A percentile compares a stretch with the other conserved stretches of the same genome.
Evolutionary conservation across 2,329 filamentous ascomycete species (phyloP).

Genomic region (Arthrobotrys megalospora): DNA sequence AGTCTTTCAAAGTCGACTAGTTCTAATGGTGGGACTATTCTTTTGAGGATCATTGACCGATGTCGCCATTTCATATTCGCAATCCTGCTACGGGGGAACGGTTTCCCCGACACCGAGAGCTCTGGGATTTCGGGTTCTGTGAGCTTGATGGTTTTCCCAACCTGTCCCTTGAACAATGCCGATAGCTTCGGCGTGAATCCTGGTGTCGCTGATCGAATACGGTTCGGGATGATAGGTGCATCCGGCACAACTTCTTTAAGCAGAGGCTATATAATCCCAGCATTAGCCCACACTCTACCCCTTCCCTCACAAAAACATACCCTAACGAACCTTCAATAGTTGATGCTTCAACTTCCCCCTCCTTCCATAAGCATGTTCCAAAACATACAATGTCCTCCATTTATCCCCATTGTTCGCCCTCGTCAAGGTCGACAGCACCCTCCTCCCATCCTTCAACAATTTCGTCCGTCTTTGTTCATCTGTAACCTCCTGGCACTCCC

Average conservation of each 20-base stretch:
- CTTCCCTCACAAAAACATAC: background rate
- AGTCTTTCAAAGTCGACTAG: conserved; percentile 56
- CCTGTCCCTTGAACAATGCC: conserved; percentile 61
- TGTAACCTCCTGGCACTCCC: conserved; percentile 35
- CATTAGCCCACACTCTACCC: background rate
- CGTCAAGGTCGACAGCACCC: conserved; percentile 61
- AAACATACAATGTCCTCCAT: conserved; percentile 61
- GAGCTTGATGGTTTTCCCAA: conserved; percentile 54
- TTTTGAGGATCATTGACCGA: conserved; percentile 55
- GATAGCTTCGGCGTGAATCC: conserved; percentile 52
- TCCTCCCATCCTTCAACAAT: conserved; percentile 62
- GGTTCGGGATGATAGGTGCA: conserved; percentile 61
- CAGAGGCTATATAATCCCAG: conserved; percentile 2
- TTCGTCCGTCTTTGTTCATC: conserved; percentile 45
- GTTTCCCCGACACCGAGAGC: conserved; percentile 61
- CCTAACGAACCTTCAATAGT: conserved; percentile 61
- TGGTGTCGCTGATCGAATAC: conserved; percentile 56
- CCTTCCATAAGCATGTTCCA: conserved; percentile 63
- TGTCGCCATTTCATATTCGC: conserved; percentile 62
- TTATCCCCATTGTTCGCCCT: conserved; percentile 63
- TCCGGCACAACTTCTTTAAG: conserved; percentile 54
- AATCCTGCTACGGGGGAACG: conserved; percentile 61
- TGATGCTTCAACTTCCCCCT: conserved; percentile 62
- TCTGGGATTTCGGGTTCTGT: conserved; percentile 62
- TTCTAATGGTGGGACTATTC: conserved; percentile 60